A percentile compares a stretch with the other conserved stretches of the same genome.
Conservation (phyloP, 108 stramenopile genomes). For the Cyclotella sp. region DNA sequence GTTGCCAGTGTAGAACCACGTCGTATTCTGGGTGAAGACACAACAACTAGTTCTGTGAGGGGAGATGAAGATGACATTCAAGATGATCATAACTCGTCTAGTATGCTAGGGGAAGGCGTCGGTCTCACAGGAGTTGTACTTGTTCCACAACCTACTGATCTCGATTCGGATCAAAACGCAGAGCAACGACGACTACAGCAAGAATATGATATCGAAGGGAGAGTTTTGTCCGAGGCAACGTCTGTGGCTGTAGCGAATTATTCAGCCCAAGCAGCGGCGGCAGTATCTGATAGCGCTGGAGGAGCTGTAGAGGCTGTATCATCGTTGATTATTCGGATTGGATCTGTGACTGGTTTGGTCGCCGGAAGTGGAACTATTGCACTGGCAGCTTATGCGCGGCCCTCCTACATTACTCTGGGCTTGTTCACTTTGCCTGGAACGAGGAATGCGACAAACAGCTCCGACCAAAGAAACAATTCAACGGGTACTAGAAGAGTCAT, state of each 20-base stretch:
- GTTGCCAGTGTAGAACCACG: neutral
- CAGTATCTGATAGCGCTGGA: conserved; percentile 18
- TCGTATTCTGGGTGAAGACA: neutral
- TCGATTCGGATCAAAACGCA: conserved; percentile 16
- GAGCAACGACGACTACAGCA: conserved; percentile 37
- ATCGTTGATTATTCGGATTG: conserved; percentile 45
- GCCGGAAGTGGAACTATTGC: conserved; percentile 47
- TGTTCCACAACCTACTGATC: conserved; percentile 25
- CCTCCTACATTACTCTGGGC: neutral
- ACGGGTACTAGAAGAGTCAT: conserved; percentile 16
- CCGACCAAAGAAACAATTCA: conserved; percentile 5
- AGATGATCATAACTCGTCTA: conserved; percentile 10
- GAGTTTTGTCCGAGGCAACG: conserved; percentile 46
- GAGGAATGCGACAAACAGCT: neutral
- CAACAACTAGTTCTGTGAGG: neutral
- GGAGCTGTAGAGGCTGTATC: conserved; percentile 31
- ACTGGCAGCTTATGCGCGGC: conserved; percentile 16
- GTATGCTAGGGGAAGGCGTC: neutral
- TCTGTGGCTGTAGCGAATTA: conserved; percentile 41
- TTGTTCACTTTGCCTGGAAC: neutral
- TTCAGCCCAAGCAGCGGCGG: conserved; percentile 39
- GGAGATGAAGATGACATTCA: neutral
- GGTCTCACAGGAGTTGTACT: conserved; percentile 22
- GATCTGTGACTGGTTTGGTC: conserved; percentile 38
- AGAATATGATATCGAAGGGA: conserved; percentile 48